phyloP scores from a whole-genome alignment of 1,284 basidiomycete genomes.

The Papiliotrema flavescens region DNA sequence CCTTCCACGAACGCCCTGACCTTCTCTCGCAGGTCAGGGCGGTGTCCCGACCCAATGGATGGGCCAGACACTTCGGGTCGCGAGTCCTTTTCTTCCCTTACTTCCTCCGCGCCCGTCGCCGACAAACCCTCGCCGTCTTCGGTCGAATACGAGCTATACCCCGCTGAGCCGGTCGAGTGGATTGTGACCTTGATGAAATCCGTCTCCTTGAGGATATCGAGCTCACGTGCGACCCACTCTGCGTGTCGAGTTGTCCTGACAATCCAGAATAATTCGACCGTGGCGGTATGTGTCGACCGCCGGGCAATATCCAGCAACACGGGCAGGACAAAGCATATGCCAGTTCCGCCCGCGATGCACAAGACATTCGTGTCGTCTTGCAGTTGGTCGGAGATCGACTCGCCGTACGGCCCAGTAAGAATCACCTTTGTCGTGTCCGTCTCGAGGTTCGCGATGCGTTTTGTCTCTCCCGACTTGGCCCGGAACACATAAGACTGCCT shows the following conservation, averaged over 20 bases:
- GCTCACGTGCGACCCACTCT: conserved; percentile 26
- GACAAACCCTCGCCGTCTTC: neutral
- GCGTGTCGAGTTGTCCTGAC: conserved; percentile 19
- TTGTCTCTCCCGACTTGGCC: conserved; percentile 28
- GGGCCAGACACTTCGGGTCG: no score
- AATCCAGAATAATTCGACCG: conserved; percentile 27
- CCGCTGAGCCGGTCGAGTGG: conserved; percentile 16
- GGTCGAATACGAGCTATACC: neutral
- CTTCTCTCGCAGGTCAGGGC: conserved; percentile 13
- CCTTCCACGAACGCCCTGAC: conserved; percentile 12
- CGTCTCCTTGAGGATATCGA: conserved; percentile 13
- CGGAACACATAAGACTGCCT: conserved; percentile 26
- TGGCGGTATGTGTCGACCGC: conserved; percentile 3
- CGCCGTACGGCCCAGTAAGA: conserved; percentile 31
- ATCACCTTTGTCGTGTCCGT: conserved; percentile 21
- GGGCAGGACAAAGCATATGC: conserved; percentile 33
- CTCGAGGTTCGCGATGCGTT: conserved; percentile 8
- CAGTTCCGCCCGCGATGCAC: conserved; percentile 34
- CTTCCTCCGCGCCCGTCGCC: neutral
- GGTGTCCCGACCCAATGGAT: conserved; percentile 1
- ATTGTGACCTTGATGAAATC: conserved; percentile 15
- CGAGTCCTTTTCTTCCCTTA: neutral
- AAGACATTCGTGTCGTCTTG: conserved; percentile 19
- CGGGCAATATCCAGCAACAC: conserved; percentile 21
- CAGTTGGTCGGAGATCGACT: conserved; percentile 11